phyloP scores from a whole-genome alignment of 2,329 filamentous ascomycete species.

The Colletotrichum navitas region DNA sequence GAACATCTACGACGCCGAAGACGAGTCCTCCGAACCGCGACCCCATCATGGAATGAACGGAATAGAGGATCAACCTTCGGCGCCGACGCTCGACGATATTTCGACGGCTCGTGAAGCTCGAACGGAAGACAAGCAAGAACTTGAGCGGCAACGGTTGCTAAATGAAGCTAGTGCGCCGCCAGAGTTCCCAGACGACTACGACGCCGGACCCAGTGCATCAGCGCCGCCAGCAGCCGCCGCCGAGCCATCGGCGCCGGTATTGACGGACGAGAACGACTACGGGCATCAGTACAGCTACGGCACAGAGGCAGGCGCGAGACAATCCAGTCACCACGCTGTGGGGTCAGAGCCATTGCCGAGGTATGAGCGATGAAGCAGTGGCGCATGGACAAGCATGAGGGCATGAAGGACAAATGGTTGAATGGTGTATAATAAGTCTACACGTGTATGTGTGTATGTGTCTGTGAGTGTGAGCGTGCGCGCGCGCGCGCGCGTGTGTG shows the following conservation, averaged over 20 bases:
- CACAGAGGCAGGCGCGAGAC: constrained; percentile 30
- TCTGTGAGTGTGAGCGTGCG: too few species aligned
- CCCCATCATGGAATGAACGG: constrained; percentile 43
- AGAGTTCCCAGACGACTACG: constrained; percentile 67
- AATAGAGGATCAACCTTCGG: constrained; percentile 55
- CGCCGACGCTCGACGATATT: constrained; percentile 62
- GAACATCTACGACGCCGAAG: constrained; percentile 64
- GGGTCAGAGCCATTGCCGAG: constrained; percentile 50
- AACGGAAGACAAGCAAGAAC: constrained; percentile 83
- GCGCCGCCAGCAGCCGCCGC: constrained; percentile 46
- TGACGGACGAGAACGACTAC: constrained; percentile 69
- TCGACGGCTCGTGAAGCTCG: constrained; percentile 48
- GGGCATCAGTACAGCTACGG: constrained; percentile 49
- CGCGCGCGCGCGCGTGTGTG: too few species aligned
- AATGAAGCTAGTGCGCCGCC: constrained; percentile 74
- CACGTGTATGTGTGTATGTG: neutral
- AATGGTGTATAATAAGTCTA: constrained; percentile 39
- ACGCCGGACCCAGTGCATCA: constrained; percentile 51
- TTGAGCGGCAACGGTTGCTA: constrained; percentile 75
- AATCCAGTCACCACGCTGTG: constrained; percentile 24
- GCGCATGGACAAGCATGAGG: constrained; percentile 10
- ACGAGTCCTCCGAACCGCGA: constrained; percentile 48
- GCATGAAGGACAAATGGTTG: constrained; percentile 25
- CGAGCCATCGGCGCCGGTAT: constrained; percentile 68
- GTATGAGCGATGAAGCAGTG: constrained; percentile 51